Evolutionary conservation across 305 asterid species (phyloP), one percentile per base, ranked within the genome.

Genomic region (Fraxinus sp.): DNA sequence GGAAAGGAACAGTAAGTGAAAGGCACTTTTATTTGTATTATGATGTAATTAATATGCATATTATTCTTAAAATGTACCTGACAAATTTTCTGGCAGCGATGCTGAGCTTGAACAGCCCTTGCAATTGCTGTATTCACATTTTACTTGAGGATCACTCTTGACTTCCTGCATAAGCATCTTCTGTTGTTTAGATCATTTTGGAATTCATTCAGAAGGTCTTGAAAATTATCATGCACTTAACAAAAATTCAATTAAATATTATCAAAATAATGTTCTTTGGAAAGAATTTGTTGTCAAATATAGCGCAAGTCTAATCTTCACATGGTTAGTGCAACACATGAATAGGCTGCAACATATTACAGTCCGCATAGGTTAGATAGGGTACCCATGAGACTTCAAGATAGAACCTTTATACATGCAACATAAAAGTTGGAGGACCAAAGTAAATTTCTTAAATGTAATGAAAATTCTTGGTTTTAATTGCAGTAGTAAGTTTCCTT

Each of bases 11-110:
- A 20, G 72, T 64, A 24, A 24, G 33, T 64, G 72, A 22, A 26
- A 3, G 35, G 14, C 33, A 64, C 35, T 62, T 64, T 22, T 35
- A 22, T 64, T 64, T 7, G 16, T 64, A 64, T 64, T 2, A 64
- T 64, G 7, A 55, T n/a, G 64, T n/a, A 14, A 14, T n/a, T 64
- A 22, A 20, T 64, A 64, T 28, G 20, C 20, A 26, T 11, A 13
- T 5, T 11, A 64, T 36, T 41, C 77, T 36, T 66, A n/a, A 22
- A 79, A 81, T 46, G 22, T 86, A 84, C 90, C 90, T 55, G 80
- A 7, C 30, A 82, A 22, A 82, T 86, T 55, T 76, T 81, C 89
- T 3, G 90, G 89, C 30, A 84, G 66, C 16, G 90, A 89, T 68
- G 89, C 68, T 43, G 92, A 68, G 77, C 82, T 80, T 11, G 66